phyloP scores from a whole-genome alignment of 768 basidiomycete genomes.

The Pulveroboletus sp. region DNA sequence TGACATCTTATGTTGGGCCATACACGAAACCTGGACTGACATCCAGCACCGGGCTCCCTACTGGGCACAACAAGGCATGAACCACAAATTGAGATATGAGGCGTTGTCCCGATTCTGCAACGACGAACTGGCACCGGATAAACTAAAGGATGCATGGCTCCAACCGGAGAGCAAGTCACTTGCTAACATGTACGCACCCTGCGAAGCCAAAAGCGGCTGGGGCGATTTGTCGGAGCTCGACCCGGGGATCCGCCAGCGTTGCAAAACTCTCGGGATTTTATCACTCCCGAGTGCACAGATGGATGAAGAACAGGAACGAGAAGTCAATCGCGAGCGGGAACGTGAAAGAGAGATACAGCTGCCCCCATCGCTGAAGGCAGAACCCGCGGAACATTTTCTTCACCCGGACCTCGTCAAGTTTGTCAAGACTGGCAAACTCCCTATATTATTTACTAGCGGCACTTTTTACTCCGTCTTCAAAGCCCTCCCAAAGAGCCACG shows the following conservation, averaged over 20 bases:
- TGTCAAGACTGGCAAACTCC: not conserved
- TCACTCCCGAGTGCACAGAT: constrained; percentile 17
- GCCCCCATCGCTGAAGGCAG: not conserved
- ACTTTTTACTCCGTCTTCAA: not conserved
- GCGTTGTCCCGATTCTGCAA: constrained; percentile 13
- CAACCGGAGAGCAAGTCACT: constrained; percentile 35
- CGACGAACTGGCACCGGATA: not conserved
- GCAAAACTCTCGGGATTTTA: constrained; percentile 7
- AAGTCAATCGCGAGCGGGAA: not conserved
- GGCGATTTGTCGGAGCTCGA: not conserved
- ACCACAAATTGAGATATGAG: constrained; percentile 1
- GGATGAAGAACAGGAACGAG: constrained; percentile 44
- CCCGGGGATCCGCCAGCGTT: constrained; percentile 7
- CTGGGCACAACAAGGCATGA: constrained; percentile 40
- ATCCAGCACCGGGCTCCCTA: constrained; percentile 36
- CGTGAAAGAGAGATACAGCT: not conserved
- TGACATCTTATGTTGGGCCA: constrained; percentile 43
- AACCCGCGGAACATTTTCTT: not conserved
- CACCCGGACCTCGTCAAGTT: not conserved
- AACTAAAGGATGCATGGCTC: constrained; percentile 31
- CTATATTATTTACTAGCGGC: not conserved
- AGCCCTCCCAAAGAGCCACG: not conserved
- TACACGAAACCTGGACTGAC: constrained; percentile 40
- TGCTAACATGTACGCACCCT: constrained; percentile 30
- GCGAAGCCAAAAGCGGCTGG: not conserved